Conservation (phyloP, 306 rosid genomes). For the Spatholobus suberectus region DNA sequence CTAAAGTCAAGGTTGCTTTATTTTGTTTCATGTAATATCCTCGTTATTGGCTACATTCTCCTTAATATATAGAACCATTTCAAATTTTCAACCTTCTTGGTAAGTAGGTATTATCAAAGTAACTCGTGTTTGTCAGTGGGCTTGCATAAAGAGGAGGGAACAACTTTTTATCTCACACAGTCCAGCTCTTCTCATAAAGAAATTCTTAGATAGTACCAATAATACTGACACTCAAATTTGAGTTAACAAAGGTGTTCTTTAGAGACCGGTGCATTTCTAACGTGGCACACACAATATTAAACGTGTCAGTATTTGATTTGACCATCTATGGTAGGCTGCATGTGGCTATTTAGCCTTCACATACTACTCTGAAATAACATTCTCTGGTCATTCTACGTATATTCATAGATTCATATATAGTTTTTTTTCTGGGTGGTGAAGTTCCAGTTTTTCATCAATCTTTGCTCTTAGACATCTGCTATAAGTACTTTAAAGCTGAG, state of each 20-base stretch:
- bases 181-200: not conserved
- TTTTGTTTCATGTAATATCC: conserved; percentile 3
- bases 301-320: not conserved
- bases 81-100: not conserved
- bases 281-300: not conserved
- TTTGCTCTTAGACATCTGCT: not conserved
- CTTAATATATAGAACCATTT: not conserved
- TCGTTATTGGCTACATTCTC: not conserved
- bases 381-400: not conserved
- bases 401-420: not conserved
- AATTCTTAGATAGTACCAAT: not conserved
- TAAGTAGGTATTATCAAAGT: not conserved
- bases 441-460: not conserved
- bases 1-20: conserved; percentile 7
- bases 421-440: not conserved
- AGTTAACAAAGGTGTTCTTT: not conserved
- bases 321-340: not conserved
- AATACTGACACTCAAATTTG: not conserved
- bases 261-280: not conserved
- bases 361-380: not conserved
- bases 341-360: not conserved
- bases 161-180: not conserved
- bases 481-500: not conserved
- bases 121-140: not conserved
- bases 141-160: not conserved